Percentiles rank a stretch among this genome's conserved stretches.
These are phyloP conservation scores for Lolium multiflorum DNA, from an alignment of 176 grass and related monocot genomes.

Conservation along the genomic window DNA sequence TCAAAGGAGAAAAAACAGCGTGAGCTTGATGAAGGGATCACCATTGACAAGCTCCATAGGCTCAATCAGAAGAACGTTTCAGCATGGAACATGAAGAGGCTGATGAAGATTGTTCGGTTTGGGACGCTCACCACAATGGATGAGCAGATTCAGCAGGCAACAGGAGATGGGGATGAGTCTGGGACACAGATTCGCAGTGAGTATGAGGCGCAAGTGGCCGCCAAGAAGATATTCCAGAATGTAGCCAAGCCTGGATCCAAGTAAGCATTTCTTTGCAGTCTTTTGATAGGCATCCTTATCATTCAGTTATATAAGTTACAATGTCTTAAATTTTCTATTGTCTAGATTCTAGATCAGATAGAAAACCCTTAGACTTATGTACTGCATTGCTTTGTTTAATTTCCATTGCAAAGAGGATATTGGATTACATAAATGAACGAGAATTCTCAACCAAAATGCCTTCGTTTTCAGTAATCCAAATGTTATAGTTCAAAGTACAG, in stretches of 20 bases:
- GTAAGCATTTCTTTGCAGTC: constrained; percentile 51
- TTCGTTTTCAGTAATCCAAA: neutral
- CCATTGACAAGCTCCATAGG: constrained; percentile 68
- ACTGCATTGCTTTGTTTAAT: neutral
- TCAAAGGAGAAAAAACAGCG: constrained; percentile 48
- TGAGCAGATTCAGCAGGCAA: constrained; percentile 65
- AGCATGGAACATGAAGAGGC: constrained; percentile 83
- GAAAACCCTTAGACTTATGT: neutral
- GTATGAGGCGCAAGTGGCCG: constrained; percentile 70
- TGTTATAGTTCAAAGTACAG: neutral
- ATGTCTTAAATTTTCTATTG: constrained; percentile 13
- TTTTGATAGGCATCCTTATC: neutral
- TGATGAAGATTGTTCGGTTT: constrained; percentile 77
- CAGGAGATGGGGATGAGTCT: constrained; percentile 57
- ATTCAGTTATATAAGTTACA: constrained; percentile 4
- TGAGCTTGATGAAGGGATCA: constrained; percentile 50
- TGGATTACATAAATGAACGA: neutral
- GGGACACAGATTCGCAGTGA: constrained; percentile 69
- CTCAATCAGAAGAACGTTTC: constrained; percentile 79
- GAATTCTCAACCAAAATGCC: neutral
- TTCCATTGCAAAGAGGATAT: neutral
- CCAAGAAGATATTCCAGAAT: constrained; percentile 83
- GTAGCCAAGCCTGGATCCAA: constrained; percentile 59
- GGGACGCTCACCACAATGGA: constrained; percentile 68
- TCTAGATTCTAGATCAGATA: neutral